A percentile compares a stretch with the other conserved stretches of the same genome.
These are phyloP conservation scores for Paspalum notatum DNA, from an alignment of 176 grass and related monocot genomes.

Conservation along the genomic window DNA sequence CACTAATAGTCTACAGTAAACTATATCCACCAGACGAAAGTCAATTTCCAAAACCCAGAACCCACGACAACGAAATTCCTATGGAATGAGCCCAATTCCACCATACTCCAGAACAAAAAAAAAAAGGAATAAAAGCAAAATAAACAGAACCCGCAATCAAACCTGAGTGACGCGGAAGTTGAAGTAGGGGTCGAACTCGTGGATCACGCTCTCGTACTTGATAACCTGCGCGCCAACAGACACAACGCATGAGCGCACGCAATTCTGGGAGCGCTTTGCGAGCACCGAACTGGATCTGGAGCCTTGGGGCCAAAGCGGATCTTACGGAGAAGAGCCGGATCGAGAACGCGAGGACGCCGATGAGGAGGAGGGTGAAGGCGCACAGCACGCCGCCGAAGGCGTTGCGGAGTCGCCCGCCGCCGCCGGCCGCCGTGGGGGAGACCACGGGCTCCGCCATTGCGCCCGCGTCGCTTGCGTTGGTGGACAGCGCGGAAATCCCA, in stretches of 20 bases:
- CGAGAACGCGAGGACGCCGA: conserved; percentile 94
- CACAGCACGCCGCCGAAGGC: conserved; percentile 84
- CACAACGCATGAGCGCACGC: not conserved
- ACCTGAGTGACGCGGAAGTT: conserved; percentile 99
- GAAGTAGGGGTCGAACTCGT: conserved; percentile 99
- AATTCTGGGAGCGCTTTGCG: conserved; percentile 1
- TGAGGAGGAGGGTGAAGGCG: conserved; percentile 86
- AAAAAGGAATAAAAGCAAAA: not conserved
- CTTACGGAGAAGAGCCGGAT: conserved; percentile 99
- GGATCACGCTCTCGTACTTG: conserved; percentile 99
- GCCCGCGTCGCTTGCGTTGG: conserved; percentile 26
- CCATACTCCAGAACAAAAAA: not conserved
- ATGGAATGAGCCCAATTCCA: not conserved
- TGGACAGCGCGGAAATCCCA: conserved; percentile 40
- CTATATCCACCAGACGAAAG: conserved; percentile 8
- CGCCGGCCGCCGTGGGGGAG: conserved; percentile 32
- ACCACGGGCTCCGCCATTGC: conserved; percentile 74
- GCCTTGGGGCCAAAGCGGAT: conserved; percentile 26
- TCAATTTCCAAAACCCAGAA: conserved; percentile 55
- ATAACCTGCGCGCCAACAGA: conserved; percentile 65
- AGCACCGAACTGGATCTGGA: conserved; percentile 37
- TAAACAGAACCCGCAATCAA: conserved; percentile 13
- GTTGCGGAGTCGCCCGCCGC: conserved; percentile 67
- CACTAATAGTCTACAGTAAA: conserved; percentile 18
- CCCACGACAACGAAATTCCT: conserved; percentile 2